These are phyloP conservation scores for Alnus rubra DNA, from an alignment of 306 rosid genomes.

Conservation along the genomic window DNA sequence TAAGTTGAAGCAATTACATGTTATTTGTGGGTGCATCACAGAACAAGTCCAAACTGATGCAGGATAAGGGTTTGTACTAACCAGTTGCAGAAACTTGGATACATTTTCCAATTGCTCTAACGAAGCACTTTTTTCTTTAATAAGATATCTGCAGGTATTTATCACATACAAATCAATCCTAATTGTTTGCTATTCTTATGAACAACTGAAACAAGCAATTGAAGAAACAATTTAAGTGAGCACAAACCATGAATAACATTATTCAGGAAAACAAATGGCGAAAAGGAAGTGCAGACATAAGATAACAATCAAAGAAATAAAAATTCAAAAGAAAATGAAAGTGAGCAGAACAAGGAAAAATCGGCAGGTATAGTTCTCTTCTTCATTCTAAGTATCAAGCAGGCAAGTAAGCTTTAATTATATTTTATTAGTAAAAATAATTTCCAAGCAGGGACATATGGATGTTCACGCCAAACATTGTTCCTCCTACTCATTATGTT, in stretches of 20 bases:
- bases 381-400: slow-evolving; percentile 8
- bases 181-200: slow-evolving; percentile 19
- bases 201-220: slow-evolving; percentile 10
- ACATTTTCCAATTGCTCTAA: slow-evolving; percentile 49
- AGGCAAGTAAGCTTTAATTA: slow-evolving; percentile 13
- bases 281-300: slow-evolving; percentile 13
- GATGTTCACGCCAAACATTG: slow-evolving; percentile 1
- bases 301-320: slow-evolving; percentile 14
- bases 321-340: neutral
- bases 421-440: slow-evolving; percentile 10
- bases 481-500: neutral
- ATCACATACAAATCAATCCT: slow-evolving; percentile 29
- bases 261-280: neutral
- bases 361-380: neutral
- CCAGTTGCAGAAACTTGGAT: slow-evolving; percentile 79
- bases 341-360: slow-evolving; percentile 10
- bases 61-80: slow-evolving; percentile 38
- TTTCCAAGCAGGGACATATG: slow-evolving; percentile 9
- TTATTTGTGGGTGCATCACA: neutral
- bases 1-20: slow-evolving; percentile 20
- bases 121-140: slow-evolving; percentile 50
- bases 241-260: neutral
- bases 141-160: slow-evolving; percentile 69
- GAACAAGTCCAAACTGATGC: slow-evolving; percentile 19
- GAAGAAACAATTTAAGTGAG: neutral